Evolutionary conservation across 179 eudicot species (phyloP).

Genomic region (Corrigiola litoralis): DNA sequence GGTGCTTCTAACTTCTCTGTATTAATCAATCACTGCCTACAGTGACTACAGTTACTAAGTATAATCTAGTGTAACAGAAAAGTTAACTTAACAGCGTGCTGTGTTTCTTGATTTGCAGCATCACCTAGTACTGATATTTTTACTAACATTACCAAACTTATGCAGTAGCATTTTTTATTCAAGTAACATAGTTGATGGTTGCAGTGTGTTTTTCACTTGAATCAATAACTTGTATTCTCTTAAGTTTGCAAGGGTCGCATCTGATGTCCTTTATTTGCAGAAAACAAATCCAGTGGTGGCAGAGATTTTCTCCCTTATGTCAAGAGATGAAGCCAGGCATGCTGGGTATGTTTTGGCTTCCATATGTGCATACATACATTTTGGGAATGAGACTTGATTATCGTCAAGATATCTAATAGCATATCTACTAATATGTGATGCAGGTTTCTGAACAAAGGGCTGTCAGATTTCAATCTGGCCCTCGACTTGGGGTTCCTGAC

Average conservation of each 20-base stretch:
- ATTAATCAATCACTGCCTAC: too few relatives aligned
- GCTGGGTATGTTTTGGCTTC: conserved; percentile 62
- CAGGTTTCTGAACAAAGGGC: conserved; percentile 95
- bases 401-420: neutral
- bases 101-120: too few relatives aligned
- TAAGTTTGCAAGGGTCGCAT: neutral
- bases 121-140: too few relatives aligned
- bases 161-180: too few relatives aligned
- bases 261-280: conserved; percentile 39
- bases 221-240: too few relatives aligned
- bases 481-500: conserved; percentile 91
- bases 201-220: too few relatives aligned
- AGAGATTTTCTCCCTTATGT: conserved; percentile 98
- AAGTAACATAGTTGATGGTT: too few relatives aligned
- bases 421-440: neutral
- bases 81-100: too few relatives aligned
- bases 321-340: conserved; percentile 95
- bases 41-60: too few relatives aligned
- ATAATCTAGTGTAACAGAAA: too few relatives aligned
- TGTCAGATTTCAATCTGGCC: conserved; percentile 94
- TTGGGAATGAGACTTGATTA: neutral
- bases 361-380: neutral
- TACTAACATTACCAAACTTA: too few relatives aligned
- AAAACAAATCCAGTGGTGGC: conserved; percentile 98
- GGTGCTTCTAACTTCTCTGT: too few relatives aligned